Conservation (phyloP, 495 filamentous ascomycete genomes). For the Penicillium paradoxum region DNA sequence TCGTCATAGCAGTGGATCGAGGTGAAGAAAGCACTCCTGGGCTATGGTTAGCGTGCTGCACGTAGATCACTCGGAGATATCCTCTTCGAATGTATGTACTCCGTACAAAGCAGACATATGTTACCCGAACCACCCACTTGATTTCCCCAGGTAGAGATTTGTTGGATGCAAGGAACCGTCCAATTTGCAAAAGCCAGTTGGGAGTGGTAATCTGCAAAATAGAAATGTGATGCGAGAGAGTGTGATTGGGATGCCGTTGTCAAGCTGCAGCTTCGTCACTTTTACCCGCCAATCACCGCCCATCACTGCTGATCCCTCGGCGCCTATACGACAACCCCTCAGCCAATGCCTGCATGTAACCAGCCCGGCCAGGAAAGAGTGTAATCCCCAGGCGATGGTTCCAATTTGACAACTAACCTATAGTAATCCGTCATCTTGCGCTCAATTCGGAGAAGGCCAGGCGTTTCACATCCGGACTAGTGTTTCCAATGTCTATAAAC, state of each 20-base stretch:
- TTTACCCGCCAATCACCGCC: constrained; percentile 21
- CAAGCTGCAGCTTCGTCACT: constrained; percentile 30
- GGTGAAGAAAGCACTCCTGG: background rate
- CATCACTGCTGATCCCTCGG: constrained; percentile 21
- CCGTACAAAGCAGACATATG: background rate
- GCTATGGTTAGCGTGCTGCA: background rate
- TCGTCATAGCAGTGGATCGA: constrained; percentile 7
- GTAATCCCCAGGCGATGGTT: background rate
- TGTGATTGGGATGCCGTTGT: constrained; percentile 26
- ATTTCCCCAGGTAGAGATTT: too few relatives aligned
- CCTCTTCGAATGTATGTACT: background rate
- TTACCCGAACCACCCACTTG: too few relatives aligned
- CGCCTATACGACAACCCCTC: constrained; percentile 17
- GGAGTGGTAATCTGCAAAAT: background rate
- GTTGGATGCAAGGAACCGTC: constrained; percentile 3
- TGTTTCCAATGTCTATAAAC: constrained; percentile 1
- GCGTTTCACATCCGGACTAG: constrained; percentile 2
- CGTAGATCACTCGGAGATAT: background rate
- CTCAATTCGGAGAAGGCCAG: background rate
- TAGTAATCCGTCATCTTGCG: background rate
- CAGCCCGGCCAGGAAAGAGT: background rate
- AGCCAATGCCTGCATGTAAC: constrained; percentile 15
- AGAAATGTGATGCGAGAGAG: constrained; percentile 16
- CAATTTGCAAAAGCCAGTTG: background rate
- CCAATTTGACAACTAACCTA: background rate